phyloP scores from a whole-genome alignment of 306 rosid species.

The Myrica gale region DNA sequence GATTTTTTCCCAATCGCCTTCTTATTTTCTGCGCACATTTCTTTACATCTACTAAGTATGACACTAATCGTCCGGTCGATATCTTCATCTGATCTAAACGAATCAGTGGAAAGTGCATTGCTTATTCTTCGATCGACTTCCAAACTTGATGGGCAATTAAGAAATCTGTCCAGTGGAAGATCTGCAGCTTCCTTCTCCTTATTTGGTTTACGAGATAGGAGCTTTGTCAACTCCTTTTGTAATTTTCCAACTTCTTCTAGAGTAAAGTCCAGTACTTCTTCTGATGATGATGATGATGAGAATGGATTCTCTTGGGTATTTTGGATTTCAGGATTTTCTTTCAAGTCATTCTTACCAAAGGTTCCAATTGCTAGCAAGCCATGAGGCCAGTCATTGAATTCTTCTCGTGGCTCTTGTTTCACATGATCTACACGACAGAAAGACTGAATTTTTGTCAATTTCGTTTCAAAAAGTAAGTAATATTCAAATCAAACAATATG shows the following conservation, averaged over 20 bases:
- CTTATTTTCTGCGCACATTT: constrained; percentile 58
- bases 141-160: constrained; percentile 95
- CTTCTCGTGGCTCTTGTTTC: constrained; percentile 83
- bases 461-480: too few species aligned
- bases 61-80: constrained; percentile 84
- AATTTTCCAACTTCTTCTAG: constrained; percentile 91
- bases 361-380: constrained; percentile 89
- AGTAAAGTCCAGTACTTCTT: constrained; percentile 66
- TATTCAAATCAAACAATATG: too few species aligned
- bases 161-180: constrained; percentile 92
- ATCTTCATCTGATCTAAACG: constrained; percentile 65
- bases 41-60: constrained; percentile 79
- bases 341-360: constrained; percentile 69
- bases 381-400: constrained; percentile 93
- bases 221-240: constrained; percentile 74
- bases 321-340: constrained; percentile 43
- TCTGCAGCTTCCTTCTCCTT: constrained; percentile 67
- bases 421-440: constrained; percentile 43
- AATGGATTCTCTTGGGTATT: constrained; percentile 51
- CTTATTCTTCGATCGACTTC: constrained; percentile 87
- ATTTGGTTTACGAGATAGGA: constrained; percentile 65
- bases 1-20: constrained; percentile 80
- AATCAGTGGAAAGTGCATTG: constrained; percentile 48
- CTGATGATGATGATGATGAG: too few species aligned
- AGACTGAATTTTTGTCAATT: neutral